phyloP scores from a whole-genome alignment of 495 filamentous ascomycete species.

The Pyrenula massariospora region DNA sequence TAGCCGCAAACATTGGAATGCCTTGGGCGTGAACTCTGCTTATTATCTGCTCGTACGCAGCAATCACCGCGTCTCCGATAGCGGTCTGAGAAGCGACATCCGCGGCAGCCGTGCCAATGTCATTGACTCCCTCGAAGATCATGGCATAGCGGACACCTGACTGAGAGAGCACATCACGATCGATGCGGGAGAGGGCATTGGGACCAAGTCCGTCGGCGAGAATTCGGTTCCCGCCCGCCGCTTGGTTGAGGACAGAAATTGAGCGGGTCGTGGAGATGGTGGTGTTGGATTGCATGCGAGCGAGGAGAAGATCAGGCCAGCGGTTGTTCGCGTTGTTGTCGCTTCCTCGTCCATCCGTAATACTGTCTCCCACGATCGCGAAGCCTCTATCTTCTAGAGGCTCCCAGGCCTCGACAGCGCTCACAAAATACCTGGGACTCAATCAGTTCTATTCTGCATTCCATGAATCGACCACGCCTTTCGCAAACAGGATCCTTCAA shows the following conservation, averaged over 20 bases:
- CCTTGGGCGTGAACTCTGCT: conserved; percentile 42
- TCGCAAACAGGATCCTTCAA: too few species aligned
- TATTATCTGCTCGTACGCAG: conserved; percentile 46
- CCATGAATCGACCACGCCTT: too few species aligned
- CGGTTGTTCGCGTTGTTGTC: conserved; percentile 53
- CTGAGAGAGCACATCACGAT: conserved; percentile 49
- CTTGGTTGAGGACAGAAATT: conserved; percentile 55
- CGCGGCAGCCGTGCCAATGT: conserved; percentile 44
- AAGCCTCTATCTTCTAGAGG: conserved; percentile 32
- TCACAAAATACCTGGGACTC: conserved; percentile 43
- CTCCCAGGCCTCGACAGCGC: conserved; percentile 45
- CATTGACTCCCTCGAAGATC: conserved; percentile 67
- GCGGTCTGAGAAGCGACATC: conserved; percentile 33
- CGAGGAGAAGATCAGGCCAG: conserved; percentile 56
- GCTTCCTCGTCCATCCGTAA: conserved; percentile 60
- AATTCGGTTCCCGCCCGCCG: conserved; percentile 62
- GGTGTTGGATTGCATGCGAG: conserved; percentile 35
- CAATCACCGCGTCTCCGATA: conserved; percentile 38
- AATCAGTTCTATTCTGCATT: too few species aligned
- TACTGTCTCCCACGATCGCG: conserved; percentile 59
- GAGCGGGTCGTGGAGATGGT: conserved; percentile 16
- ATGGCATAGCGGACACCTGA: conserved; percentile 48
- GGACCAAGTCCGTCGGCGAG: conserved; percentile 53
- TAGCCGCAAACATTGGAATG: conserved; percentile 48
- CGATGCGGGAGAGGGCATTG: conserved; percentile 45